Evolutionary conservation across 495 filamentous ascomycete species (phyloP).

Genomic region (Aspergillus ellipticus): DNA sequence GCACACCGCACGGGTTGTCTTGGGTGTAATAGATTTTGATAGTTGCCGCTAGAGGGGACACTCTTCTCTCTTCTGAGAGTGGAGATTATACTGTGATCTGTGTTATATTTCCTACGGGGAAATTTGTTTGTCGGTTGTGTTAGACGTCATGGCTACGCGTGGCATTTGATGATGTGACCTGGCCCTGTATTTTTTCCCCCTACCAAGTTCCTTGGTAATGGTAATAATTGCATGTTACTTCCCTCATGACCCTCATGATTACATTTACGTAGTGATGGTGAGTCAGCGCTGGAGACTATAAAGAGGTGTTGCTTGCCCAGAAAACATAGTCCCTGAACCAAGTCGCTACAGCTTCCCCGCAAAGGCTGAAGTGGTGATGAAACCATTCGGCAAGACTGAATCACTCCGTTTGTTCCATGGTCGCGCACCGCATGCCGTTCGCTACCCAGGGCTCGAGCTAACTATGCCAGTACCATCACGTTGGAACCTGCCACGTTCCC

Average conservation of each 20-base stretch:
- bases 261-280: conserved; percentile 31
- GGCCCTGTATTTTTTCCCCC: background rate
- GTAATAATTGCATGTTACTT: conserved; percentile 33
- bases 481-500: background rate
- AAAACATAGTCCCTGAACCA: background rate
- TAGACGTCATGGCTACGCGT: background rate
- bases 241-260: conserved; percentile 13
- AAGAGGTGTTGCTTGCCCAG: too few relatives aligned
- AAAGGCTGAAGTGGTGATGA: conserved; percentile 25
- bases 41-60: background rate
- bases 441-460: conserved; percentile 19
- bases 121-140: background rate
- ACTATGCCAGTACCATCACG: background rate
- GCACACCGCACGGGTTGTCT: background rate
- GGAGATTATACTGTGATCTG: conserved; percentile 2
- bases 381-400: conserved; percentile 35
- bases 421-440: conserved; percentile 6
- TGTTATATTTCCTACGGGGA: conserved; percentile 2
- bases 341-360: conserved; percentile 11
- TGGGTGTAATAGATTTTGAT: conserved; percentile 2
- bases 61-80: background rate
- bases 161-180: background rate
- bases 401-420: conserved; percentile 26
- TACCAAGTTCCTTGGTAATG: conserved; percentile 22
- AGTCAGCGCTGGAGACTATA: conserved; percentile 14